Evolutionary conservation across 129 eudicot species (phyloP), one percentile per base, ranked within the genome.

Genomic region (Tagetes erecta): DNA sequence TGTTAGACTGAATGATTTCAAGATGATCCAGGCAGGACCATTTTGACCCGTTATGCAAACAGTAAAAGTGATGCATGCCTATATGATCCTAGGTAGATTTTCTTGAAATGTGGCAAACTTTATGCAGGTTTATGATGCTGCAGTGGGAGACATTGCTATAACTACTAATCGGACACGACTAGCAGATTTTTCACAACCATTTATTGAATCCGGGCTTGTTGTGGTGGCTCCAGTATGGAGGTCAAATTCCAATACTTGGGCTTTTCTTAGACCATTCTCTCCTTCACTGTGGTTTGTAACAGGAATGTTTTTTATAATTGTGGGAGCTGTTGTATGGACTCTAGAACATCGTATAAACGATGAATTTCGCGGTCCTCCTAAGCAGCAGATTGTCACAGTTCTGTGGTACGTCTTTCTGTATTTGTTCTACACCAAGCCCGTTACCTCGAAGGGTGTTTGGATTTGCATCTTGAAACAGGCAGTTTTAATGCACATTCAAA

Each of bases 281-380:
- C 83, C 87, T 4, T 56, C 35, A 53, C 83, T 85, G 87, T 88
- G 93, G 93, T 63, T 72, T 72, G 84, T 88, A 64, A 80, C 87
- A 3, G 87, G 76, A 55, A 31, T 80, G 27, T 88, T 80, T 56
- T 88, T 88, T 82, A 51, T 88, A 36, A 36, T 83, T 36, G 83
- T 88, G 44, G 93, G 93, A 59, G 74, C 67, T 30, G 91, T 86
- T 57, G 77, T 90, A 30, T 87, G 92, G 92, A 81, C 78, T 71
- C 78, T 90, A 77, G 96, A 90, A 78, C 96, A 90, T 67, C 83
- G 92, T 67, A 39, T 81, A 27, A 90, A 90, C 33, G 93, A 90
- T 72, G 88, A 87, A 37, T 90, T 90, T 47, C 93, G 96, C 1
- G 93, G 96, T 33, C 87, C 92, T 44, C 92, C 96, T 35, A 81